Conservation (phyloP, 2,329 filamentous ascomycete genomes). For the Penicillium sp. region DNA sequence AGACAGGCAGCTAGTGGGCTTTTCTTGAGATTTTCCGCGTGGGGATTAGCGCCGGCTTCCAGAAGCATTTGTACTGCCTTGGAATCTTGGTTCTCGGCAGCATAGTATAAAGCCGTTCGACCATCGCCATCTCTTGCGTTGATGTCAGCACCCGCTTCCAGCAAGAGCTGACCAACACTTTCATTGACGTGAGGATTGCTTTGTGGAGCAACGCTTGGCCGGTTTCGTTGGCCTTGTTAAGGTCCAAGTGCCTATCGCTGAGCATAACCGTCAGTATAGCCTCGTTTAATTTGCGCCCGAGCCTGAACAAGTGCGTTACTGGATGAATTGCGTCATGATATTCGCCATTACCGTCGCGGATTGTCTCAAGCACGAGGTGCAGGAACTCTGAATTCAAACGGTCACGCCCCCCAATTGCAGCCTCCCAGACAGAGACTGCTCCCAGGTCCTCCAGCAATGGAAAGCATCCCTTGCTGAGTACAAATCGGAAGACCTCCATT, state of each 20-base stretch:
- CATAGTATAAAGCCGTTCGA: neutral
- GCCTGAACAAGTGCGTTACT: neutral
- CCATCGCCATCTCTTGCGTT: neutral
- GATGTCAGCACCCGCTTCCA: neutral
- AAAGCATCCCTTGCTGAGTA: neutral
- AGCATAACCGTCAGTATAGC: neutral
- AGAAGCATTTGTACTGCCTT: neutral
- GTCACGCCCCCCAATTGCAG: neutral
- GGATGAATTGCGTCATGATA: neutral
- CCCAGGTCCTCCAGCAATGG: neutral
- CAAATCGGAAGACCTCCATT: neutral
- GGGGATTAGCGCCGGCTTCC: neutral
- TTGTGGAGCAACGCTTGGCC: neutral
- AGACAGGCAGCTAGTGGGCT: too few species aligned
- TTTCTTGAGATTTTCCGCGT: neutral
- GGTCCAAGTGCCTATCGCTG: neutral
- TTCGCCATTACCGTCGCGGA: neutral
- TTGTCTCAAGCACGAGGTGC: neutral
- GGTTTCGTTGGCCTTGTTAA: neutral
- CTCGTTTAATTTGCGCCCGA: neutral
- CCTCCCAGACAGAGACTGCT: neutral
- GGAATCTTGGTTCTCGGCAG: neutral
- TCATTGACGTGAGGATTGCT: neutral
- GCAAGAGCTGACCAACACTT: neutral
- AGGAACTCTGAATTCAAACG: neutral